Percentiles rank a stretch among this genome's conserved stretches.
Evolutionary conservation across 768 basidiomycete species (phyloP).

Genomic region (Suillus bovinus): DNA sequence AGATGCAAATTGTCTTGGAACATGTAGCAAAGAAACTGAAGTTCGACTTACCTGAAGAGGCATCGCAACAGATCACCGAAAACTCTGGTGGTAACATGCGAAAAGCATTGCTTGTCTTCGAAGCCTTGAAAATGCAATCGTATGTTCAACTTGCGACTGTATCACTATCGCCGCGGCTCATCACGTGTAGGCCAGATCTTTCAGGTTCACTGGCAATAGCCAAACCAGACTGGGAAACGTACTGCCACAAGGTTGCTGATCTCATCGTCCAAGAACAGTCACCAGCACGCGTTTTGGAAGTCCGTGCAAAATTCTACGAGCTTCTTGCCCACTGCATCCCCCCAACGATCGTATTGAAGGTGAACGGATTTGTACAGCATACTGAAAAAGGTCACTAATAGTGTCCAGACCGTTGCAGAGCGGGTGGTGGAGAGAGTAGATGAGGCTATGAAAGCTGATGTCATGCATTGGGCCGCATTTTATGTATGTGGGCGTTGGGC

Average conservation of each 20-base stretch:
- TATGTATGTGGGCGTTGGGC: constrained; percentile 58
- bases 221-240: constrained; percentile 99
- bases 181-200: constrained; percentile 67
- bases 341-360: constrained; percentile 88
- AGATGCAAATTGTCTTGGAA: constrained; percentile 83
- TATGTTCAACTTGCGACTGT: constrained; percentile 37
- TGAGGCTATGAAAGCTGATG: constrained; percentile 85
- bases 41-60: constrained; percentile 80
- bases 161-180: not conserved
- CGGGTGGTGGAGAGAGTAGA: constrained; percentile 86
- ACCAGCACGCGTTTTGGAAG: constrained; percentile 87
- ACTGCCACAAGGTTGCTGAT: constrained; percentile 90
- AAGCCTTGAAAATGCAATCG: constrained; percentile 98
- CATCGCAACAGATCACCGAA: constrained; percentile 70
- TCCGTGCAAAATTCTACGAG: constrained; percentile 92
- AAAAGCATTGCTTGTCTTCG: constrained; percentile 92
- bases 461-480: constrained; percentile 98
- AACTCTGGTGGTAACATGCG: constrained; percentile 90
- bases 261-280: constrained; percentile 88
- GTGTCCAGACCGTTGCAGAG: constrained; percentile 81
- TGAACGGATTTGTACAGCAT: constrained; percentile 31
- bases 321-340: constrained; percentile 97
- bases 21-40: constrained; percentile 79
- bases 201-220: constrained; percentile 79
- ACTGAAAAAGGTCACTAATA: constrained; percentile 5